These are phyloP conservation scores for Chaetomiaceae sp. DNA, from an alignment of 2,329 filamentous ascomycete genomes.

Conservation along the genomic window DNA sequence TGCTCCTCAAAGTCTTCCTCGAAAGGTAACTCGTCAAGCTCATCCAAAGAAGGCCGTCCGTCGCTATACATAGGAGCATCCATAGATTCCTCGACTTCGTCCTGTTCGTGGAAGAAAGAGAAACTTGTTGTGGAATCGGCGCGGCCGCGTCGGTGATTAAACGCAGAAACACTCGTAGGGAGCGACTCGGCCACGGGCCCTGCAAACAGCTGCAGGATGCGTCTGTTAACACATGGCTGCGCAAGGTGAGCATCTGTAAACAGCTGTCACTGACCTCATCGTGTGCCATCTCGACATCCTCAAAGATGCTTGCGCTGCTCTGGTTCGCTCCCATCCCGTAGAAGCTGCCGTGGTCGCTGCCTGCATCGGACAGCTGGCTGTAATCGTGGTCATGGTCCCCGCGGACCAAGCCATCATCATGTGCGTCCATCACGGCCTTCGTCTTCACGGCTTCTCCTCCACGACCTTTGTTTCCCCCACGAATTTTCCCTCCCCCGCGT, in stretches of 20 bases:
- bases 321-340: slow-evolving; percentile 67
- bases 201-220: slow-evolving; percentile 63
- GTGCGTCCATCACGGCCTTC: slow-evolving; percentile 5
- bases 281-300: slow-evolving; percentile 97
- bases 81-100: slow-evolving; percentile 35
- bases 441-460: too few species aligned
- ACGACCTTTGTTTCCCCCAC: too few species aligned
- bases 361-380: slow-evolving; percentile 17
- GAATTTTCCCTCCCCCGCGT: too few species aligned
- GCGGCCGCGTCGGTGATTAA: slow-evolving; percentile 75
- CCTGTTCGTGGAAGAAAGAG: slow-evolving; percentile 76
- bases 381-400: slow-evolving; percentile 20
- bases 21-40: slow-evolving; percentile 40
- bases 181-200: slow-evolving; percentile 93
- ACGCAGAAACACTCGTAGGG: slow-evolving; percentile 90
- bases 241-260: background rate
- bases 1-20: slow-evolving; percentile 37
- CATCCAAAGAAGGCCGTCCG: slow-evolving; percentile 30
- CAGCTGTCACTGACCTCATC: slow-evolving; percentile 63
- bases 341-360: slow-evolving; percentile 33
- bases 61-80: slow-evolving; percentile 25
- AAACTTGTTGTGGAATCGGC: slow-evolving; percentile 86
- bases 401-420: slow-evolving; percentile 16
- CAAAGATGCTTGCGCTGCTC: slow-evolving; percentile 76
- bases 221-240: background rate